Evolutionary conservation across 2,329 filamentous ascomycete genomes (phyloP).

Genomic region (Ilyonectria robusta): DNA sequence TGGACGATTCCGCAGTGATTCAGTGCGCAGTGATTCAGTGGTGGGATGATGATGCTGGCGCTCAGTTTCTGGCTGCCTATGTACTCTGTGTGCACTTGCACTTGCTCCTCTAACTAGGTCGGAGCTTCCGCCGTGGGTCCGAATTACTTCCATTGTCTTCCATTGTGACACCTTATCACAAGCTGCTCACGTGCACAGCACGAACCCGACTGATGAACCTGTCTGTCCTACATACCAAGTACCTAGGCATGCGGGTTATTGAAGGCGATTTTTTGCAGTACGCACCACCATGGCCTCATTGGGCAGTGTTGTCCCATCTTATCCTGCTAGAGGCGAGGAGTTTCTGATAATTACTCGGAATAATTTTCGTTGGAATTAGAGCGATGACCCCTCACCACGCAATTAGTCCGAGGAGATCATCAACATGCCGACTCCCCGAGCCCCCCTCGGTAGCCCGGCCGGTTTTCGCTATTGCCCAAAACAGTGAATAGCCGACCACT

Average conservation of each 20-base stretch:
- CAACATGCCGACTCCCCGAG: not conserved
- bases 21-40: too few relatives aligned
- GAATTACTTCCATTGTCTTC: not conserved
- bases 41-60: too few relatives aligned
- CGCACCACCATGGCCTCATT: not conserved
- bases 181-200: not conserved
- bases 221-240: too few relatives aligned
- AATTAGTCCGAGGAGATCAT: not conserved
- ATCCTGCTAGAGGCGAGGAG: not conserved
- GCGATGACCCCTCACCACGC: not conserved
- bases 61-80: too few relatives aligned
- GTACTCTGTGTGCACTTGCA: too few relatives aligned
- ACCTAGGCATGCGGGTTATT: not conserved
- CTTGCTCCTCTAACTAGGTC: too few relatives aligned
- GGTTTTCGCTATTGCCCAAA: not conserved
- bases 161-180: not conserved
- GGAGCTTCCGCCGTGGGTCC: not conserved
- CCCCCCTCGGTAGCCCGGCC: not conserved
- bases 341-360: not conserved
- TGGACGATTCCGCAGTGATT: constrained; percentile 13
- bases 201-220: not conserved
- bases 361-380: not conserved
- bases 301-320: not conserved
- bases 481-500: not conserved
- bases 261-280: not conserved